These are phyloP conservation scores for Vachellia collinsii DNA, from an alignment of 306 rosid genomes.

Conservation along the genomic window DNA sequence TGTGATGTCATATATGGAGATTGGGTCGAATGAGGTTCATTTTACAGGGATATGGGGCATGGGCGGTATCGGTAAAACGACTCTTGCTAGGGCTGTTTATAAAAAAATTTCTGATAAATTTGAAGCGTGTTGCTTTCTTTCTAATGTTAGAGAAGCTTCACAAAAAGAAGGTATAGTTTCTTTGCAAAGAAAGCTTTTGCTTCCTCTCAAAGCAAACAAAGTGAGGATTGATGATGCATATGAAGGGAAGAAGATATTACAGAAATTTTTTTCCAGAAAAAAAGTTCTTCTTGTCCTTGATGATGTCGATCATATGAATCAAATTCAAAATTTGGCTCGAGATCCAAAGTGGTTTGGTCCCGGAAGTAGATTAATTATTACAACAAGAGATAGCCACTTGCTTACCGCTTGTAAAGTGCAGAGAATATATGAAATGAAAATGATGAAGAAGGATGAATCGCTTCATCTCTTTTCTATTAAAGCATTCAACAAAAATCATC, in stretches of 20 bases:
- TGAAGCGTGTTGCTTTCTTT: neutral
- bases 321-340: neutral
- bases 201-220: neutral
- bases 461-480: neutral
- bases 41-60: neutral
- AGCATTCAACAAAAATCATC: neutral
- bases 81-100: neutral
- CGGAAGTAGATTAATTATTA: neutral
- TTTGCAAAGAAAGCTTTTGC: neutral
- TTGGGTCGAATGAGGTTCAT: neutral
- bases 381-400: neutral
- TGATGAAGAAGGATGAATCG: neutral
- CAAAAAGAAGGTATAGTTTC: neutral
- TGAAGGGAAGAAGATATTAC: neutral
- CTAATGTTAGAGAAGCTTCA: neutral
- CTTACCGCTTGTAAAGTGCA: neutral
- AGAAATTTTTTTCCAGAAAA: too few species aligned
- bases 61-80: neutral
- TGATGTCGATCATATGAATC: neutral
- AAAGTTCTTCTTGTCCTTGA: neutral
- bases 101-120: neutral
- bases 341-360: neutral
- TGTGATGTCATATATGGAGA: neutral
- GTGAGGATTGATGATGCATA: neutral
- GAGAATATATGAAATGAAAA: neutral